Evolutionary conservation across 1,139 yeast genomes (phyloP).

Genomic region (Lodderomyces beijingensis): DNA sequence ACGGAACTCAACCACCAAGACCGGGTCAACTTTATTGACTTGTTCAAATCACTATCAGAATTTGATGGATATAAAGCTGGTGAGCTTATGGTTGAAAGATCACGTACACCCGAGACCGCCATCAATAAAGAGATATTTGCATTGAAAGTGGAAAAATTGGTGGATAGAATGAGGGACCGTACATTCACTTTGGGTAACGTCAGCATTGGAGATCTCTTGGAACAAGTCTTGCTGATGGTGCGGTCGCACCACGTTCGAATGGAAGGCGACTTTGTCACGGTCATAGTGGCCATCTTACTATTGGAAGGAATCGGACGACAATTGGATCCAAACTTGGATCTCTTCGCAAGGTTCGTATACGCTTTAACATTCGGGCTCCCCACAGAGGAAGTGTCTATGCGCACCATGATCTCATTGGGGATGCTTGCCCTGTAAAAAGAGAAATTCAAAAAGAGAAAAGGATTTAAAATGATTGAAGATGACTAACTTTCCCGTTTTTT

Average conservation of each 20-base stretch:
- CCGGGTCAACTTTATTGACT: constrained; percentile 79
- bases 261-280: constrained; percentile 96
- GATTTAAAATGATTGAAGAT: neutral
- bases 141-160: constrained; percentile 77
- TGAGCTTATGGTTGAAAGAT: constrained; percentile 88
- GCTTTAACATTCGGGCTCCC: constrained; percentile 58
- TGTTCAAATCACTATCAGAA: constrained; percentile 82
- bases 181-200: constrained; percentile 92
- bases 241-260: constrained; percentile 90
- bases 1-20: constrained; percentile 80
- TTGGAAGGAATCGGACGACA: constrained; percentile 95
- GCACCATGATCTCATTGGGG: constrained; percentile 7
- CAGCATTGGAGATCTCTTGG: constrained; percentile 85
- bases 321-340: constrained; percentile 85
- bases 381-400: constrained; percentile 27
- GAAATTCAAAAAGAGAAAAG: constrained; percentile 1
- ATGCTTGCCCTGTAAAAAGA: constrained; percentile 11
- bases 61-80: constrained; percentile 96
- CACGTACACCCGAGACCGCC: constrained; percentile 91
- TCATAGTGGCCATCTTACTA: constrained; percentile 82
- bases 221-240: constrained; percentile 86
- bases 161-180: constrained; percentile 73
- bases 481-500: constrained; percentile 23
- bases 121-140: constrained; percentile 82
- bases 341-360: constrained; percentile 91